Base-by-base conservation (phyloP, 192 early-diverging fungal genomes). In the Phlyctochytrium arcticum region DNA sequence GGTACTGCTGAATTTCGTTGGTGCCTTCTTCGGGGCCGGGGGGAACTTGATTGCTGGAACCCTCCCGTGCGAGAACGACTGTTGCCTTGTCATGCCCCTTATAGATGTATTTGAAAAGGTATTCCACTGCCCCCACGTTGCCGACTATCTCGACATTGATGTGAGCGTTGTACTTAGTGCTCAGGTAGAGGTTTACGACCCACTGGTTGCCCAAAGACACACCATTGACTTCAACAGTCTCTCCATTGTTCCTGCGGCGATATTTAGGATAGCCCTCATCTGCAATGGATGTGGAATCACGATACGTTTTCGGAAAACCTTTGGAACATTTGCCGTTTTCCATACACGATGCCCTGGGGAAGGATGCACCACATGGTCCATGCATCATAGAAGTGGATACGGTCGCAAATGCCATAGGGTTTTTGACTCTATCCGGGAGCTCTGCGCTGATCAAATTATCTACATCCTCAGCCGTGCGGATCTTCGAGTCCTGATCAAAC, bases 11-110 rank as follows among this genome's bases (percentile, higher is more conserved):
- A n/a, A n/a, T n/a, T n/a, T n/a, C n/a, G n/a, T n/a, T n/a, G n/a
- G n/a, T n/a, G n/a, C n/a, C n/a, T n/a, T n/a, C n/a, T n/a, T n/a
- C n/a, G n/a, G n/a, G n/a, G n/a, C n/a, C n/a, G n/a, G n/a, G n/a
- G n/a, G n/a, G n/a, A n/a, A n/a, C n/a, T n/a, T n/a, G n/a, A n/a
- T n/a, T n/a, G n/a, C n/a, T n/a, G n/a, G n/a, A n/a, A n/a, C n/a
- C n/a, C n/a, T n/a, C n/a, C n/a, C n/a, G n/a, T n/a, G n/a, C n/a
- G n/a, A n/a, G n/a, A n/a, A n/a, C n/a, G n/a, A n/a, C n/a, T n/a
- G n/a, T n/a, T 19, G 49, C 49, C 24, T 51, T 51, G 49, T 51
- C 49, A 19, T 9, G 49, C 15, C n/a, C 49, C 49, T 51, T 51
- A 23, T 51, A 24, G 10, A 51, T 19, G 24, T 51, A 51, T 24